Evolutionary conservation across 192 early-diverging fungal species (phyloP).

Genomic region (Haplosporangium gracile): DNA sequence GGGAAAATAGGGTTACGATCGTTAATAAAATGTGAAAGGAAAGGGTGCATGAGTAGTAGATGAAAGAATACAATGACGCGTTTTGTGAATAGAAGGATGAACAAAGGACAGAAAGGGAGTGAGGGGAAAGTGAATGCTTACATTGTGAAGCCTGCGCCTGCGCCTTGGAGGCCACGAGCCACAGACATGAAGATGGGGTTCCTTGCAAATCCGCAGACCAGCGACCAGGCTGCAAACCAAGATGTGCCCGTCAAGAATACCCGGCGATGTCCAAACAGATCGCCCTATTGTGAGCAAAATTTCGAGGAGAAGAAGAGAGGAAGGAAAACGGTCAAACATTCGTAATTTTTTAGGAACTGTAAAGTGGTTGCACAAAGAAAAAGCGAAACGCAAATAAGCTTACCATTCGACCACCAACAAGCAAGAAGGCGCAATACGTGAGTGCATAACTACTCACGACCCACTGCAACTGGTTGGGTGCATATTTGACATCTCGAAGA

Average conservation of each 20-base stretch:
- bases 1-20: not conserved
- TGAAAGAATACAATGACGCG: not conserved
- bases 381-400: not conserved
- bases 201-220: slow-evolving; percentile 52
- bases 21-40: not conserved
- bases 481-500: slow-evolving; percentile 36
- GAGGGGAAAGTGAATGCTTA: not conserved
- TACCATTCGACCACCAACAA: slow-evolving; percentile 54
- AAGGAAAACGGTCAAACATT: not conserved
- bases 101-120: not conserved
- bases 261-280: slow-evolving; percentile 55
- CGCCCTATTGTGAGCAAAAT: slow-evolving; percentile 24
- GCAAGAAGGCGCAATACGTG: slow-evolving; percentile 53
- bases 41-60: not conserved
- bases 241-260: slow-evolving; percentile 46
- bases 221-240: slow-evolving; percentile 44
- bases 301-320: not conserved
- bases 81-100: not conserved
- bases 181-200: slow-evolving; percentile 57
- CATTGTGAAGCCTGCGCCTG: slow-evolving; percentile 56
- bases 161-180: slow-evolving; percentile 46
- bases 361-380: not conserved
- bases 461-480: slow-evolving; percentile 42
- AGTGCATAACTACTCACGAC: slow-evolving; percentile 50
- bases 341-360: not conserved